Evolutionary conservation across 805 yeast species (phyloP).

Genomic region (Candida patagonica): DNA sequence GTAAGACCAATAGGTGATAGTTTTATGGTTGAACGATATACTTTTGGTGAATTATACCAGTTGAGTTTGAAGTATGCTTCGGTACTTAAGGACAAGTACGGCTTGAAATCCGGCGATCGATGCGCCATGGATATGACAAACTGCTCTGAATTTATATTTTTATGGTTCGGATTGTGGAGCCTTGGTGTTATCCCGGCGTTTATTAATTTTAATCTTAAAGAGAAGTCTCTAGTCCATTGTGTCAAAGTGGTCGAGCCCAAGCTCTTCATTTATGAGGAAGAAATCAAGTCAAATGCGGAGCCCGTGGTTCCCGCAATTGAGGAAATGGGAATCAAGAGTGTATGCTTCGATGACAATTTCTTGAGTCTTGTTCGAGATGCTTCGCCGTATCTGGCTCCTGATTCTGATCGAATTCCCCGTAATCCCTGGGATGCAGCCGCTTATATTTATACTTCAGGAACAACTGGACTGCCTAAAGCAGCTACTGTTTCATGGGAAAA

Average conservation of each 20-base stretch:
- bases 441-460: conserved; percentile 85
- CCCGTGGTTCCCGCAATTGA: conserved; percentile 30
- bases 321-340: conserved; percentile 13
- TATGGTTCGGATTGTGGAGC: conserved; percentile 86
- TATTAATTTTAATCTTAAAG: conserved; percentile 68
- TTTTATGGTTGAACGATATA: conserved; percentile 52
- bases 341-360: conserved; percentile 35
- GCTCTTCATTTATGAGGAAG: conserved; percentile 68
- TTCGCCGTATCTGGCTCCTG: conserved; percentile 40
- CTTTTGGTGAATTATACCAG: conserved; percentile 61
- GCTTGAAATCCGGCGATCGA: conserved; percentile 55
- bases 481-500: conserved; percentile 92
- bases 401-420: conserved; percentile 44
- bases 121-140: conserved; percentile 73
- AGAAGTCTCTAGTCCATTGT: conserved; percentile 71
- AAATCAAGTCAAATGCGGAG: conserved; percentile 43
- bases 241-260: conserved; percentile 55
- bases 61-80: conserved; percentile 57
- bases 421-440: conserved; percentile 57
- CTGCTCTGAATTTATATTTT: conserved; percentile 68
- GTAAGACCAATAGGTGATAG: conserved; percentile 31
- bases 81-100: conserved; percentile 52
- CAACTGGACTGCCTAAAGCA: conserved; percentile 90
- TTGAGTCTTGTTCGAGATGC: conserved; percentile 33
- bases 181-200: conserved; percentile 86